A percentile compares a stretch with the other conserved stretches of the same genome.
Evolutionary conservation across 2,329 filamentous ascomycete genomes (phyloP).

Genomic region (Capronia coronata): DNA sequence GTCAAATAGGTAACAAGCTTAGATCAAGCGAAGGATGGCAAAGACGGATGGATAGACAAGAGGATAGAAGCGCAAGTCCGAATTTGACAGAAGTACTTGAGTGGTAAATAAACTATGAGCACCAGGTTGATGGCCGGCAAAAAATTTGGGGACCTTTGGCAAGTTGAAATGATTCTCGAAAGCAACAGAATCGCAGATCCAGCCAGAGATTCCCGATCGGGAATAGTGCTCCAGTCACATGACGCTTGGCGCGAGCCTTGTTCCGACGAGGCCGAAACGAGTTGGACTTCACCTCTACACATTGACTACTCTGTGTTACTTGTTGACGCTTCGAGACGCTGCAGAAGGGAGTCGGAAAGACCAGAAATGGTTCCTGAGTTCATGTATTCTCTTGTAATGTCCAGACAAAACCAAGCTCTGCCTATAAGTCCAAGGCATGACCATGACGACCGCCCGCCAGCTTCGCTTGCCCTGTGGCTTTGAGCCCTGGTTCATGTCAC

Average conservation of each 20-base stretch:
- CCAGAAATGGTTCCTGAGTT: neutral
- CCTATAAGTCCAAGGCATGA: neutral
- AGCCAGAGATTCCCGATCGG: neutral
- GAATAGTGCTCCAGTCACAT: constrained; percentile 1
- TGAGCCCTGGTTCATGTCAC: neutral
- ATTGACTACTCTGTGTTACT: too few relatives aligned
- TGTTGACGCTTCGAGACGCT: too few relatives aligned
- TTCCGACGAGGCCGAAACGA: neutral
- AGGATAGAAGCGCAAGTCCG: constrained; percentile 30
- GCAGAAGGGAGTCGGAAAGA: too few relatives aligned
- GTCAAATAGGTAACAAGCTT: constrained; percentile 28
- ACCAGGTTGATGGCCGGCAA: constrained; percentile 26
- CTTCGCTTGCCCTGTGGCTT: neutral
- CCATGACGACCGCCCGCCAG: too few relatives aligned
- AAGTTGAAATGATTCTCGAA: constrained; percentile 23
- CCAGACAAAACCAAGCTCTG: neutral
- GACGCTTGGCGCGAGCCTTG: constrained; percentile 3
- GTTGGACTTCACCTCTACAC: neutral
- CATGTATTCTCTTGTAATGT: neutral
- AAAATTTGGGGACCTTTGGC: constrained; percentile 14
- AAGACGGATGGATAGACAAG: constrained; percentile 30
- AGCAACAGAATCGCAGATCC: constrained; percentile 8
- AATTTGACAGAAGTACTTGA: neutral
- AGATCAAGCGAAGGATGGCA: constrained; percentile 29
- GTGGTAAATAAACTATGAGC: constrained; percentile 17